These are phyloP conservation scores for Paragyromitra xinjiangensis DNA, from an alignment of 495 filamentous ascomycete genomes.

Conservation along the genomic window DNA sequence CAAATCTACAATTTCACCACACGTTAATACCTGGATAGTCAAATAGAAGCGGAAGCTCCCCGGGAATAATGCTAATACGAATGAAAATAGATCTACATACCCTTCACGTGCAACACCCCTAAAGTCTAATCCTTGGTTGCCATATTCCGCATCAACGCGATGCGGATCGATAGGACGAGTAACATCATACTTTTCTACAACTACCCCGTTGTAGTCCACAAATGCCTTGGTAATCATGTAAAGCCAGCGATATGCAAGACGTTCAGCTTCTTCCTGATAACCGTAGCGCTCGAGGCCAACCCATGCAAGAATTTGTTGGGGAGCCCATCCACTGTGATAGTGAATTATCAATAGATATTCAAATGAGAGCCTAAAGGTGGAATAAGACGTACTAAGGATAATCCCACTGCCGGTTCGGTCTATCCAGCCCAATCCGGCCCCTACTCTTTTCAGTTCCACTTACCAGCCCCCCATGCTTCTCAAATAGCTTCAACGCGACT, in stretches of 20 bases:
- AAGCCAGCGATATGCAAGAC: slow-evolving; percentile 91
- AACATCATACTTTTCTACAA: slow-evolving; percentile 98
- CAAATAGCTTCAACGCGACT: slow-evolving; percentile 81
- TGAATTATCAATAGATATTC: background rate
- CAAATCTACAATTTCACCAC: slow-evolving; percentile 71
- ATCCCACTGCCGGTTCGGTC: slow-evolving; percentile 96
- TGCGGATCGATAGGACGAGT: slow-evolving; percentile 88
- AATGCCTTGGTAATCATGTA: slow-evolving; percentile 98
- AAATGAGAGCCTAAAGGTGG: background rate
- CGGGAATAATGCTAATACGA: background rate
- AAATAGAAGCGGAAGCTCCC: background rate
- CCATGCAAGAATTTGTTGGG: slow-evolving; percentile 98
- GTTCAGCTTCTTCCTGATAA: slow-evolving; percentile 85
- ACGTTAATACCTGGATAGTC: slow-evolving; percentile 42
- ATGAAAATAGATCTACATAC: slow-evolving; percentile 63
- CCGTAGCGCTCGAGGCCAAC: slow-evolving; percentile 88
- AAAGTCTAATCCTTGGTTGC: slow-evolving; percentile 93
- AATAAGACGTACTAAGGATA: slow-evolving; percentile 72
- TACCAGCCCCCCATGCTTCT: slow-evolving; percentile 85
- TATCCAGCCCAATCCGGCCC: slow-evolving; percentile 77
- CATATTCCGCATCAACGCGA: slow-evolving; percentile 93
- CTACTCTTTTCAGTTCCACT: slow-evolving; percentile 87
- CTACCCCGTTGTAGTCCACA: slow-evolving; percentile 95
- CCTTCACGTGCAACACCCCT: slow-evolving; percentile 94
- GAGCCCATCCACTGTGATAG: slow-evolving; percentile 78